Evolutionary conservation across 2,329 filamentous ascomycete genomes (phyloP), one percentile per base, ranked within the genome.

Genomic region (Amauroascus niger): DNA sequence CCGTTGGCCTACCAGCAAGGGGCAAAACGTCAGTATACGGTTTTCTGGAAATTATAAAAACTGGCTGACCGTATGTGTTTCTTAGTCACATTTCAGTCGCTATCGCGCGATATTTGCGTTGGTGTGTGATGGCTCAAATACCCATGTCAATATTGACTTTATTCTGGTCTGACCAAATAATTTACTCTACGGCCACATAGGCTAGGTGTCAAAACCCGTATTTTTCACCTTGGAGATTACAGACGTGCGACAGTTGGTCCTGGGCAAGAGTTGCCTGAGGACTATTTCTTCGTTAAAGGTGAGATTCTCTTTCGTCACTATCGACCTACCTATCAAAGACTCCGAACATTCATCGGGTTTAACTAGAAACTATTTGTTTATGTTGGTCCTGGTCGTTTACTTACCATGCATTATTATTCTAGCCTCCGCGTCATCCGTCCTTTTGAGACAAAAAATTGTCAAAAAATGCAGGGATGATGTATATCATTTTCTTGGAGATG

Each of bases 401-500:
- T 28, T 26, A 39, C 7, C 11, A 6, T 13, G 18, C 8, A 41
- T 46, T 24, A 3, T 41, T 33, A n/a, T 54, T 57, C 30, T 55
- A 75, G 74, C 94, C 26, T 93, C 89, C 24, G 88, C 91, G 3
- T 81, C 87, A 11, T 95, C 93, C 1, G 87, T 97, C n/a, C 82
- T 97, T 60, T 75, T 98, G 48, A 83, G 93, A 32, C 93, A 97
- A 69, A 96, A 96, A 75, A 98, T 98, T 51, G 77, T 98, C 18
- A 95, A 96, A 73, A 95, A 94, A 68, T 98, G 93, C 62, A 83
- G 93, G 55, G 90, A 97, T 67, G 93, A 98, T 65, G 96, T 98
- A 54, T 95, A 96, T 65, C 84, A 86, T 53, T 98, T 95, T 77
- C 75, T 98, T 43, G 94, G 97, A 64, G 87, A 96, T 61, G 93